These are phyloP conservation scores for Anisodus acutangulus DNA, from an alignment of 257 asterid genomes.

Conservation along the genomic window DNA sequence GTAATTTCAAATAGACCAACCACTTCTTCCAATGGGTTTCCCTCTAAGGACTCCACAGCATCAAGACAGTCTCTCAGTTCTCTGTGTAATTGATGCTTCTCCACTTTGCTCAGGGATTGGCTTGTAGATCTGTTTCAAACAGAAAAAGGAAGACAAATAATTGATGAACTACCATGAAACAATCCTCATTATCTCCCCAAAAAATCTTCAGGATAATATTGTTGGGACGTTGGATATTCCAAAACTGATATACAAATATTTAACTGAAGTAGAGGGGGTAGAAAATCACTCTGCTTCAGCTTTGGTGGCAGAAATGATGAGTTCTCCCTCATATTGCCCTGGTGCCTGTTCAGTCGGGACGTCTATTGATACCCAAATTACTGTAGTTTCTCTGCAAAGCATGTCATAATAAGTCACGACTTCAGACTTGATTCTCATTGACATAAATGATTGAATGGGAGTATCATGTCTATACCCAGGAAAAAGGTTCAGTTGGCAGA, in stretches of 20 bases:
- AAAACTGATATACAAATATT: conserved; percentile 35
- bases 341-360: conserved; percentile 86
- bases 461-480: conserved; percentile 64
- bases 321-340: conserved; percentile 95
- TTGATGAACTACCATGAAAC: background rate
- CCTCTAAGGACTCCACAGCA: conserved; percentile 76
- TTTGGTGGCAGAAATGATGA: conserved; percentile 77
- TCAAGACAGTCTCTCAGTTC: conserved; percentile 81
- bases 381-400: conserved; percentile 78
- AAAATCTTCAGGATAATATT: background rate
- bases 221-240: background rate
- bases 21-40: conserved; percentile 74
- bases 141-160: conserved; percentile 28
- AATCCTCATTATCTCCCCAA: background rate
- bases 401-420: conserved; percentile 25
- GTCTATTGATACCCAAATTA: conserved; percentile 82
- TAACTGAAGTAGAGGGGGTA: conserved; percentile 47
- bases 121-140: conserved; percentile 62
- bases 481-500: conserved; percentile 62
- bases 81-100: conserved; percentile 65
- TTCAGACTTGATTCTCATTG: background rate
- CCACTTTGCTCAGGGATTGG: conserved; percentile 61
- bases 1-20: conserved; percentile 55
- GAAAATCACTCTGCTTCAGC: conserved; percentile 76
- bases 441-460: background rate